phyloP scores from a whole-genome alignment of 352 stramenopile species.

The Phytophthora citrophthora region DNA sequence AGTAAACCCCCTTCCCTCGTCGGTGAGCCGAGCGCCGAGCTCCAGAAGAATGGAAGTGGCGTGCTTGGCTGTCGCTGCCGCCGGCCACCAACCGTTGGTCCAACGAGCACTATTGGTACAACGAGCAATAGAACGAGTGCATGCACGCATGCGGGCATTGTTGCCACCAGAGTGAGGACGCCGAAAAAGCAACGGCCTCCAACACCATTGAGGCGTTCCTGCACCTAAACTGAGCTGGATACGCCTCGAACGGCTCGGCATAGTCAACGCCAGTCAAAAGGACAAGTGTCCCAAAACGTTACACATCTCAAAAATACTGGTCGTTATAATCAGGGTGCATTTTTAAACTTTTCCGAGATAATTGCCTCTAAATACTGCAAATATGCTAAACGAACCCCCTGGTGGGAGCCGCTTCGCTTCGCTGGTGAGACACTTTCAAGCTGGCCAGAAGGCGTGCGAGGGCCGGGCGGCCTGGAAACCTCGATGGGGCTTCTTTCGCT shows the following conservation, averaged over 20 bases:
- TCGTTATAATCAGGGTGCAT: constrained; percentile 13
- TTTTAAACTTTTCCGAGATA: neutral
- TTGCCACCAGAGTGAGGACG: neutral
- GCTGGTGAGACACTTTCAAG: constrained; percentile 38
- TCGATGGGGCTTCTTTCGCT: constrained; percentile 13
- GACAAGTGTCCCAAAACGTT: constrained; percentile 40
- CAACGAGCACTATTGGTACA: neutral
- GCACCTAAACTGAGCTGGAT: constrained; percentile 3
- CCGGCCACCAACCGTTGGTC: neutral
- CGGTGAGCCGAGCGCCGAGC: neutral
- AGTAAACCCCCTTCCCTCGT: constrained; percentile 18
- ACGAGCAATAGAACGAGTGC: too few relatives aligned
- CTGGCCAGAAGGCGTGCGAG: constrained; percentile 36
- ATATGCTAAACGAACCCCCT: too few relatives aligned
- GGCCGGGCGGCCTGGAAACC: constrained; percentile 29
- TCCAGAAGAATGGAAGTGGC: constrained; percentile 18
- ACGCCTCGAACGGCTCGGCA: constrained; percentile 5
- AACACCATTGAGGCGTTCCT: too few relatives aligned
- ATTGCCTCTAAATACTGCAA: too few relatives aligned
- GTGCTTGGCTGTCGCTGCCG: constrained; percentile 7
- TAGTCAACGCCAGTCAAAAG: constrained; percentile 39
- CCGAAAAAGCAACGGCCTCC: too few relatives aligned
- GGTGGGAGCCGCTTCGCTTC: constrained; percentile 28
- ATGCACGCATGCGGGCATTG: too few relatives aligned
- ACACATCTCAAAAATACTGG: constrained; percentile 8